Percentiles rank a stretch among this genome's conserved stretches.
Evolutionary conservation across 306 rosid species (phyloP).

Genomic region (Purshia tridentata): DNA sequence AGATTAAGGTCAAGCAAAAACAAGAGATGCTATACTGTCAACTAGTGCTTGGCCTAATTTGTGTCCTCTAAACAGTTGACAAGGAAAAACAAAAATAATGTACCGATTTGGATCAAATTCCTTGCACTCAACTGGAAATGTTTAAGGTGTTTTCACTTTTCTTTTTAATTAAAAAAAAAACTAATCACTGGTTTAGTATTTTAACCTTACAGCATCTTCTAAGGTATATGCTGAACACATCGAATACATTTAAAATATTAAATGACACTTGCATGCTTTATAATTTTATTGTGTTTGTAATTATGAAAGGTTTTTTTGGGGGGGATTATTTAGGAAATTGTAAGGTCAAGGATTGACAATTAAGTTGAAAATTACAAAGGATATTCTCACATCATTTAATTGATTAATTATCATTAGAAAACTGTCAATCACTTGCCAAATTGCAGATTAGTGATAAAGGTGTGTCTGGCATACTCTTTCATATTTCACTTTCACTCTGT

Average conservation of each 20-base stretch:
- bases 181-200: neutral
- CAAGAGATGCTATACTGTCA: no score
- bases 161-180: neutral
- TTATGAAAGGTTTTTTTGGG: neutral
- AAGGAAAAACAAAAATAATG: constrained; percentile 1
- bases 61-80: neutral
- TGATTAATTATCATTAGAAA: constrained; percentile 1
- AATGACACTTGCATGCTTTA: neutral
- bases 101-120: neutral
- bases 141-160: neutral
- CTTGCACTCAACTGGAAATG: neutral
- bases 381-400: neutral
- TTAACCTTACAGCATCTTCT: neutral
- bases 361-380: constrained; percentile 11
- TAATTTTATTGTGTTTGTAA: neutral
- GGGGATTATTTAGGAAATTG: neutral
- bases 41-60: neutral
- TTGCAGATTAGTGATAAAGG: constrained; percentile 17
- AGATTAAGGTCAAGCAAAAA: no score
- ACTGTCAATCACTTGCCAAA: constrained; percentile 8
- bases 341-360: constrained; percentile 17
- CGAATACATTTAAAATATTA: neutral
- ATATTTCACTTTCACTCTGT: neutral
- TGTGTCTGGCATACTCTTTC: neutral
- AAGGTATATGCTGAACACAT: constrained; percentile 6